Conservation (phyloP, 2,329 filamentous ascomycete species). For the Rhexocercosporidium sp. region DNA sequence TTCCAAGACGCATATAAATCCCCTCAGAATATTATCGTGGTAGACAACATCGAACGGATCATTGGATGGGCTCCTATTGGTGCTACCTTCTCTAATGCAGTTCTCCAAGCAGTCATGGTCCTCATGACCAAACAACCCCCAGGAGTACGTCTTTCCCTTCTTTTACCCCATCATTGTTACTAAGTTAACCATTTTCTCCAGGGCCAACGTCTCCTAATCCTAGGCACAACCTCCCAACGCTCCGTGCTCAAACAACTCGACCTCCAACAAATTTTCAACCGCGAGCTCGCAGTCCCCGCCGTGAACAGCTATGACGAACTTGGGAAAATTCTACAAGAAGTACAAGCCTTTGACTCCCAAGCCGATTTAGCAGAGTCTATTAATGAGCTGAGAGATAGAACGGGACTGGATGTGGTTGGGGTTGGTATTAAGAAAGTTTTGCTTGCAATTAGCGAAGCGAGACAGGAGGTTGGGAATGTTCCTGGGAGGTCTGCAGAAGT, state of each 20-base stretch:
- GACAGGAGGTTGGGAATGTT: conserved; percentile 57
- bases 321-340: conserved; percentile 68
- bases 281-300: conserved; percentile 81
- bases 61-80: conserved; percentile 96
- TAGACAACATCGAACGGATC: conserved; percentile 90
- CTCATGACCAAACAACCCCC: conserved; percentile 70
- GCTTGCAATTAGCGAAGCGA: conserved; percentile 69
- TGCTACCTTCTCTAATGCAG: conserved; percentile 79
- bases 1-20: conserved; percentile 97
- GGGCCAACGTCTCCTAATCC: conserved; percentile 81
- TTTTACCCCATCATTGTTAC: conserved; percentile 32
- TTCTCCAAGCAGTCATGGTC: conserved; percentile 71
- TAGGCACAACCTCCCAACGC: conserved; percentile 85
- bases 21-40: conserved; percentile 81
- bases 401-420: conserved; percentile 68
- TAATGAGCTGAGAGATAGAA: conserved; percentile 68
- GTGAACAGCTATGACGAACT: conserved; percentile 73
- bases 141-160: conserved; percentile 45
- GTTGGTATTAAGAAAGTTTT: conserved; percentile 84
- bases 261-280: conserved; percentile 78
- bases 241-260: conserved; percentile 82
- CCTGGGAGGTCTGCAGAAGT: conserved; percentile 39
- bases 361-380: conserved; percentile 66
- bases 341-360: conserved; percentile 64
- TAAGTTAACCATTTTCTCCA: conserved; percentile 40